A percentile compares a stretch with the other conserved stretches of the same genome.
Conservation (phyloP, 2,329 filamentous ascomycete genomes). For the Penicillium corylophilum region DNA sequence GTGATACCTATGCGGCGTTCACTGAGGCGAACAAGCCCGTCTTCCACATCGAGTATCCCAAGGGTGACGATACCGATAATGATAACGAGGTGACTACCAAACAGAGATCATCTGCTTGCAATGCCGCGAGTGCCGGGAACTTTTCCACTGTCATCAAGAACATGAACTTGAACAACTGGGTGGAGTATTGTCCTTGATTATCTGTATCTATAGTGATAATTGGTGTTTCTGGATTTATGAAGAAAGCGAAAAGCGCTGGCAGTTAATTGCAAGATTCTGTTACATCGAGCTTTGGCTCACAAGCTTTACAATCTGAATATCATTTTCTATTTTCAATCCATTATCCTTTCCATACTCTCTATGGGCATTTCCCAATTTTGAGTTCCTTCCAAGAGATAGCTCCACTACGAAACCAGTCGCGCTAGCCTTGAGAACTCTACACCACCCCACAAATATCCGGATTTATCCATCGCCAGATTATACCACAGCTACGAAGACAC, state of each 20-base stretch:
- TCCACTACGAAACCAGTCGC: not conserved
- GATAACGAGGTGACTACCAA: conserved; percentile 31
- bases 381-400: not conserved
- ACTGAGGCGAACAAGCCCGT: conserved; percentile 64
- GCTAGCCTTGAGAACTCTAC: not conserved
- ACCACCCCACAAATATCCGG: not conserved
- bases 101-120: conserved; percentile 48
- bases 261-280: not conserved
- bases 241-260: not conserved
- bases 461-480: not conserved
- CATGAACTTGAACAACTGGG: conserved; percentile 63
- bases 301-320: too few species aligned
- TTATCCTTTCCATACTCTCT: too few species aligned
- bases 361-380: too few species aligned
- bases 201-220: not conserved
- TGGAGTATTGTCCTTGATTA: conserved; percentile 52
- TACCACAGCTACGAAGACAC: not conserved
- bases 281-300: not conserved
- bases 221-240: not conserved
- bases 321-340: too few species aligned
- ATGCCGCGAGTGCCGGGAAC: conserved; percentile 44
- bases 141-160: conserved; percentile 68
- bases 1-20: conserved; percentile 58
- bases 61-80: conserved; percentile 45
- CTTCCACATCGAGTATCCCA: conserved; percentile 71